Evolutionary conservation across 2,329 filamentous ascomycete genomes (phyloP).

Genomic region (Fusarium gaditjirri): DNA sequence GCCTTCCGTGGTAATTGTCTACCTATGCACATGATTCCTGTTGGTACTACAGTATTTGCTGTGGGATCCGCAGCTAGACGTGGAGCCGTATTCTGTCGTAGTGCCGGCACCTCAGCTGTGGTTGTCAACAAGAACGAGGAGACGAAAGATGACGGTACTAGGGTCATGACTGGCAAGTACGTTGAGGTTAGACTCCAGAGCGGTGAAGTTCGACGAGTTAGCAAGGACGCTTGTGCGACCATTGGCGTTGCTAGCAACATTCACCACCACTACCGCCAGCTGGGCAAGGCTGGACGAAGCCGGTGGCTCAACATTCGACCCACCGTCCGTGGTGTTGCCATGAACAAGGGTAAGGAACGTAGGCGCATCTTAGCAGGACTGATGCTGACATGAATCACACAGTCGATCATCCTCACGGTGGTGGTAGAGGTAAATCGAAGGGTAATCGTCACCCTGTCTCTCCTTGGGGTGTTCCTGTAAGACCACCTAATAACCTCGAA

Average conservation of each 20-base stretch:
- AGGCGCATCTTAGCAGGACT: neutral
- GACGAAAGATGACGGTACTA: constrained; percentile 67
- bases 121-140: constrained; percentile 90
- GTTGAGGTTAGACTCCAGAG: constrained; percentile 90
- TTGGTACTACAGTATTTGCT: constrained; percentile 93
- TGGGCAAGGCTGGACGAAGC: constrained; percentile 94
- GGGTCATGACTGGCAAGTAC: constrained; percentile 76
- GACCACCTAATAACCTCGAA: constrained; percentile 51
- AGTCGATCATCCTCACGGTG: constrained; percentile 97
- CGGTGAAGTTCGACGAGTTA: constrained; percentile 89
- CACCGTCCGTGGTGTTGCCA: constrained; percentile 95
- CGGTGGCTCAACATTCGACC: constrained; percentile 95
- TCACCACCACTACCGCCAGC: constrained; percentile 86
- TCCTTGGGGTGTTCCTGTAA: constrained; percentile 94
- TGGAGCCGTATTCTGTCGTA: constrained; percentile 90
- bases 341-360: constrained; percentile 85
- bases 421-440: constrained; percentile 99
- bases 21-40: constrained; percentile 93
- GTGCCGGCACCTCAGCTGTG: constrained; percentile 90
- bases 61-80: constrained; percentile 80
- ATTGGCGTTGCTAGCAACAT: constrained; percentile 95
- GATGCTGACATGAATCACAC: constrained; percentile 31
- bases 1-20: constrained; percentile 95
- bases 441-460: constrained; percentile 95
- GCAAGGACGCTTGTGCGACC: constrained; percentile 92